Percentiles rank a stretch among this genome's conserved stretches.
Evolutionary conservation across 176 grass and related monocot genomes (phyloP).

Genomic region (Miscanthus lutarioriparius): DNA sequence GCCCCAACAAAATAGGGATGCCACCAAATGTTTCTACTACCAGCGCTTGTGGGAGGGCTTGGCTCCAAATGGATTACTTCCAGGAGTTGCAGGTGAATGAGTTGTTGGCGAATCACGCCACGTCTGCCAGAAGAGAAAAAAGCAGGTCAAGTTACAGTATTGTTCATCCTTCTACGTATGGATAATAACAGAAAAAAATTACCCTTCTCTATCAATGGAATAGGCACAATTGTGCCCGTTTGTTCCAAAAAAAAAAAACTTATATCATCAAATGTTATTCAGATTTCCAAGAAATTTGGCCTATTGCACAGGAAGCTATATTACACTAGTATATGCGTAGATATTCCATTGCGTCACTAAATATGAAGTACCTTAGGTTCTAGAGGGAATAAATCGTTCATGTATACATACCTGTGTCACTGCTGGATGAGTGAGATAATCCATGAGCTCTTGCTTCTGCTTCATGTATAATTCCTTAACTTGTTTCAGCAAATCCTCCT

Average conservation of each 20-base stretch:
- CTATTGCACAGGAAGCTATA: neutral
- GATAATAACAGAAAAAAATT: neutral
- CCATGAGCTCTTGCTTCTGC: conserved; percentile 64
- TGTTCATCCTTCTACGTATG: neutral
- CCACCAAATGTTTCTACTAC: conserved; percentile 5
- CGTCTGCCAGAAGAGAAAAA: neutral
- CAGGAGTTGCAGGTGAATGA: conserved; percentile 34
- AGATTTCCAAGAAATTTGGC: conserved; percentile 25
- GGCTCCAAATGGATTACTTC: conserved; percentile 41
- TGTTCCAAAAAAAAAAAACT: neutral
- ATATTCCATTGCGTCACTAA: conserved; percentile 16
- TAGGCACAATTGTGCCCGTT: neutral
- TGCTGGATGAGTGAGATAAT: conserved; percentile 35
- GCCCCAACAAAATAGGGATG: conserved; percentile 3
- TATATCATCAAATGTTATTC: neutral
- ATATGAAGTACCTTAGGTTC: conserved; percentile 11
- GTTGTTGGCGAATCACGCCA: conserved; percentile 33
- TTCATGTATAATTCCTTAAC: conserved; percentile 52
- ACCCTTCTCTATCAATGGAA: neutral
- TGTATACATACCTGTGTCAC: conserved; percentile 46
- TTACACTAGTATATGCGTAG: neutral
- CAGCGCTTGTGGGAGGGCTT: conserved; percentile 19
- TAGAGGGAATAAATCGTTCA: neutral
- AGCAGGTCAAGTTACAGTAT: neutral
- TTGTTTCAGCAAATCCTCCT: conserved; percentile 65